phyloP scores from a whole-genome alignment of 495 filamentous ascomycete genomes.

The Neurospora intermedia region DNA sequence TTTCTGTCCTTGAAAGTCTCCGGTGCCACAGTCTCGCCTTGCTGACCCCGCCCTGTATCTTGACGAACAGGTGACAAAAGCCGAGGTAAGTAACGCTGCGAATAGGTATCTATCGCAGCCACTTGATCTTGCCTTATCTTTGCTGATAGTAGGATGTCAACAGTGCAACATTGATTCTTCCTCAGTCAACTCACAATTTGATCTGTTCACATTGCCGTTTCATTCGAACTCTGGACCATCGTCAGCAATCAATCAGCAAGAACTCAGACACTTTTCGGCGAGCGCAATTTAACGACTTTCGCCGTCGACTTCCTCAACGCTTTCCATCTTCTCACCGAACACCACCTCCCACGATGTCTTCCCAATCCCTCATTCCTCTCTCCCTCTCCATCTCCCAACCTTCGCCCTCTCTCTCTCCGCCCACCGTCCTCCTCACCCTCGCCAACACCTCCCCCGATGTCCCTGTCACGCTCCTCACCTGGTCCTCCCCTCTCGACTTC shows the following conservation, averaged over 20 bases:
- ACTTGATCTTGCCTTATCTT: not conserved
- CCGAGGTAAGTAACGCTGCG: not conserved
- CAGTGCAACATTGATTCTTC: not conserved
- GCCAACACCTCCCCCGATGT: constrained; percentile 26
- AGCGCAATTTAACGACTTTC: not conserved
- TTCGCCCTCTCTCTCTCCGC: constrained; percentile 4
- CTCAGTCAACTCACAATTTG: not conserved
- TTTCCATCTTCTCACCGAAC: not conserved
- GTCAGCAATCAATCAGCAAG: not conserved
- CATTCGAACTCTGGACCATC: not conserved
- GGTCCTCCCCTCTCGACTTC: constrained; percentile 40
- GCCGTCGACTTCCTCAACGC: not conserved
- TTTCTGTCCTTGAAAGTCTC: not conserved
- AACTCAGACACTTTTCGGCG: not conserved
- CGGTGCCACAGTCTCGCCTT: not conserved
- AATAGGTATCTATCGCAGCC: not conserved
- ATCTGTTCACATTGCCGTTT: not conserved
- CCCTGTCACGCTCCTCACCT: constrained; percentile 38
- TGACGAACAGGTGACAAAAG: not conserved
- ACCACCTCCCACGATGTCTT: not conserved
- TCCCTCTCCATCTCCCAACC: constrained; percentile 4
- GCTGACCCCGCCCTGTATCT: not conserved
- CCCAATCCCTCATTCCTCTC: not conserved
- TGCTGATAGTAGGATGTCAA: not conserved
- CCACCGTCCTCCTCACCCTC: constrained; percentile 18